These are phyloP conservation scores for Leccinum obscurum DNA, from an alignment of 768 basidiomycete species.

Conservation along the genomic window DNA sequence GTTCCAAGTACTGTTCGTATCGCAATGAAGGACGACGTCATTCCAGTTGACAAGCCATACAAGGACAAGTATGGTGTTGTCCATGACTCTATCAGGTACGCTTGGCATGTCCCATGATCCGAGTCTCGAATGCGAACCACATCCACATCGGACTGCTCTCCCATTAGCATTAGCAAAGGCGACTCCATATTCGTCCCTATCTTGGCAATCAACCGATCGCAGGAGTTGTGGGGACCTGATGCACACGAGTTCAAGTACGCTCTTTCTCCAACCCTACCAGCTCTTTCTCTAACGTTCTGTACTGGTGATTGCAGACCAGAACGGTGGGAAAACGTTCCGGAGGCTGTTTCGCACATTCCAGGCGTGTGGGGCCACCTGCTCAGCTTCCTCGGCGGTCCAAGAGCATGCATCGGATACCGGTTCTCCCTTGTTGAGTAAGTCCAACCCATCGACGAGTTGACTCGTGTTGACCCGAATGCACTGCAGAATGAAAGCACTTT, in stretches of 20 bases:
- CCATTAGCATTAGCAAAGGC: constrained; percentile 42
- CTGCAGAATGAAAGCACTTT: background rate
- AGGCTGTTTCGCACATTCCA: constrained; percentile 47
- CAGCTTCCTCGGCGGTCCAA: constrained; percentile 64
- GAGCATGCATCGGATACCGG: constrained; percentile 66
- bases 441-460: background rate
- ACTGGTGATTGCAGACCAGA: constrained; percentile 21
- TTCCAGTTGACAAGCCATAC: constrained; percentile 50
- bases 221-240: constrained; percentile 63
- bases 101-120: background rate
- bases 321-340: constrained; percentile 55
- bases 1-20: constrained; percentile 44
- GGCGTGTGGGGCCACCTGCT: constrained; percentile 61
- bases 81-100: constrained; percentile 40
- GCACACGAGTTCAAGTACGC: constrained; percentile 55
- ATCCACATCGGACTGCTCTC: background rate
- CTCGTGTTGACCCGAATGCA: background rate
- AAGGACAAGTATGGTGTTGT: constrained; percentile 44
- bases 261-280: background rate
- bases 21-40: constrained; percentile 51
- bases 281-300: background rate
- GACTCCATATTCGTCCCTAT: constrained; percentile 52
- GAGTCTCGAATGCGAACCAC: background rate
- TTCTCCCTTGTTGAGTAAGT: constrained; percentile 61
- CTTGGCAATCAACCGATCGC: constrained; percentile 49